Base-by-base conservation (phyloP, 2,329 filamentous ascomycete genomes). In the Aspergillus neotritici region DNA sequence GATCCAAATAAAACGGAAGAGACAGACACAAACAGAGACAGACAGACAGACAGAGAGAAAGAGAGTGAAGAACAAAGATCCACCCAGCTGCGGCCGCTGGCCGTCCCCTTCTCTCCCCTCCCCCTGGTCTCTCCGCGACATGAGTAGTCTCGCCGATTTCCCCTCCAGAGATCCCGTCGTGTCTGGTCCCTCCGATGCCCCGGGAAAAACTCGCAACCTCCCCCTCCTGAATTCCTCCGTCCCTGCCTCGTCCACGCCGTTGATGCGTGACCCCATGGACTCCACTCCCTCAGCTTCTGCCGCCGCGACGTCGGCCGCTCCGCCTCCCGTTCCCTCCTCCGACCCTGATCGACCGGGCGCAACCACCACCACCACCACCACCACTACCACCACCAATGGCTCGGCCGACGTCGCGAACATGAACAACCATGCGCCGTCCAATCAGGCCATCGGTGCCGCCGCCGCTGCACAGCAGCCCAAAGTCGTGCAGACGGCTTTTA, bases 401-500 rank as follows among this genome's bases (percentile, higher is more conserved):
- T 50, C 60, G 34, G 49, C 54, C 42, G 56, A 67, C 46, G 46
- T 49, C 37, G 54, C 54, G 34, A 57, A 52, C 40, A 37, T 55
- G 41, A 58, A 54, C 38, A 58, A 54, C 38, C 57, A 62, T 50
- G 52, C 44, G 31, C 25, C 39, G 48, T 43, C 50, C 49, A 60
- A 58, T 46, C 63, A 64, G 38, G 60, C 64, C 16, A 59, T 68
- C 39, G 67, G 66, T 8, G 72, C 71, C 60, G 73, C 70, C 60
- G 65, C 67, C 41, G 69, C 72, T 37, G 84, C 90, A 40, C 88
- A 94, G 62, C 90, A 95, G 63, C 90, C 93, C 47, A 98, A 98
- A 70, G 91, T 96, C 34, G 89, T 97, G 12, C 93, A 98, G 71
- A 97, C 93, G 9, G 93, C 93, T 15, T 98, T 98, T 61, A 97